Base-by-base conservation (phyloP, 208 protist genomes). In the Trypanosoma caninum region DNA sequence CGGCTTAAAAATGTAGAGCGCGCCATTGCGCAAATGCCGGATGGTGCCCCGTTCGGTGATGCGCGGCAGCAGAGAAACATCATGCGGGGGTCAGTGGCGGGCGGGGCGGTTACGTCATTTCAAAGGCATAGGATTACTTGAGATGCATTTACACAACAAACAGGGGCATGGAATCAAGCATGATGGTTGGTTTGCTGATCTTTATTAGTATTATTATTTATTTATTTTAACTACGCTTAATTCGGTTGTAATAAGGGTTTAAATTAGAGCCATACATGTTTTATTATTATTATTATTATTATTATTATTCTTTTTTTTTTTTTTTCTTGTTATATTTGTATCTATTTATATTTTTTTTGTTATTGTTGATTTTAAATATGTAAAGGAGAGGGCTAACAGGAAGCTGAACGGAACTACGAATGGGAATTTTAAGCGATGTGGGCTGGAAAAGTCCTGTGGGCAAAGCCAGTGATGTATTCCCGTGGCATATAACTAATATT, bases 1-100 rank as follows among this genome's bases (percentile, higher is more conserved):
- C 77, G 69, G 5, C 27, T 80, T 6, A 61, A 69, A 33, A 52
- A 31, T 7, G 42, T 53, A 11, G 52, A 73, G 25, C 31, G 18
- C 1, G 7, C 6, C 0, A 31, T 65, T 18, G 18, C 45, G n/a
- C 53, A 44, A n/a, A 40, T 46, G 42, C 30, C 10, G 25, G 45
- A 18, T 11, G 2, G n/a, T n/a, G n/a, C n/a, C n/a, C n/a, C n/a
- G n/a, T n/a, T n/a, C n/a, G n/a, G n/a, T n/a, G n/a, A n/a, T n/a
- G n/a, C n/a, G n/a, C n/a, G n/a, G n/a, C n/a, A n/a, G n/a, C n/a
- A n/a, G n/a, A n/a, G n/a, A n/a, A n/a, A n/a, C n/a, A n/a, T n/a
- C n/a, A n/a, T n/a, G n/a, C n/a, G n/a, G n/a, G n/a, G n/a, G n/a
- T n/a, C n/a, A n/a, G n/a, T n/a, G n/a, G n/a, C n/a, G n/a, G n/a